phyloP scores from a whole-genome alignment of 345 rosid genomes.

The Heritiera fomes region DNA sequence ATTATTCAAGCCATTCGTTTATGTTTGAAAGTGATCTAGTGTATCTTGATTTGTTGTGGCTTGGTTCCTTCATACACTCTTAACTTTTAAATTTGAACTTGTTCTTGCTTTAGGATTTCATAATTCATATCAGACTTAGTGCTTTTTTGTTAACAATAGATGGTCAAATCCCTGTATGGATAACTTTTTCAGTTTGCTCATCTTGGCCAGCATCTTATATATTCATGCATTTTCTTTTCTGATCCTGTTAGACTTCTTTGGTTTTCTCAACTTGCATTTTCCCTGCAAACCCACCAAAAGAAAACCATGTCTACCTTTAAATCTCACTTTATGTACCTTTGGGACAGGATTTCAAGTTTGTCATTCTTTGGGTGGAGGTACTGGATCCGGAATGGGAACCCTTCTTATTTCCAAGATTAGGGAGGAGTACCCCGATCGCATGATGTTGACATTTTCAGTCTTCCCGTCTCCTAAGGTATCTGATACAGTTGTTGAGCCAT shows the following conservation, averaged over 20 bases:
- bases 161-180: background rate
- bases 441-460: constrained; percentile 23
- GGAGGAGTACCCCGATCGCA: constrained; percentile 25
- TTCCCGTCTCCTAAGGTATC: constrained; percentile 26
- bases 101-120: background rate
- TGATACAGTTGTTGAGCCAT: constrained; percentile 25
- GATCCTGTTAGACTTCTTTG: background rate
- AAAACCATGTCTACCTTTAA: background rate
- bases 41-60: constrained; percentile 1
- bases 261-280: background rate
- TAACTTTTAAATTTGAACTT: background rate
- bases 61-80: background rate
- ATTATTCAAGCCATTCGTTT: background rate
- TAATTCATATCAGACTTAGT: background rate
- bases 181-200: background rate
- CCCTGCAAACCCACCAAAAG: background rate
- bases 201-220: background rate
- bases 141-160: background rate
- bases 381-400: constrained; percentile 26
- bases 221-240: background rate
- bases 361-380: constrained; percentile 29
- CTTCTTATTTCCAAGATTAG: constrained; percentile 25
- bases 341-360: constrained; percentile 25
- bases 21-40: background rate
- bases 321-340: background rate